A percentile compares a stretch with the other conserved stretches of the same genome.
Evolutionary conservation across 768 basidiomycete species (phyloP).

Genomic region (Lactarius quietus): DNA sequence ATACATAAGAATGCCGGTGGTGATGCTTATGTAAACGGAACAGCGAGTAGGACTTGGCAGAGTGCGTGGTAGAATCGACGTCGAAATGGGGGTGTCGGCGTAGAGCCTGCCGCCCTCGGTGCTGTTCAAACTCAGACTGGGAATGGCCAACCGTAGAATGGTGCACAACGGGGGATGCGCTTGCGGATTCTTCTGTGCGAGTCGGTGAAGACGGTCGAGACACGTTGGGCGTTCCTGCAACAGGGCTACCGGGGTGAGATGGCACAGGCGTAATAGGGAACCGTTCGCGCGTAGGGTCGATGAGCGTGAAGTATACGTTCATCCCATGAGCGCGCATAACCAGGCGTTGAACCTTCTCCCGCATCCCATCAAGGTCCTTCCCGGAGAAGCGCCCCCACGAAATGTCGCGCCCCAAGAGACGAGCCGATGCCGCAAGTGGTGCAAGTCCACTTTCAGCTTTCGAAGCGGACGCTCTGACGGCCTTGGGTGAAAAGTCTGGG

Average conservation of each 20-base stretch:
- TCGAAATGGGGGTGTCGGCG: constrained; percentile 22
- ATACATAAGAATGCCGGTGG: constrained; percentile 18
- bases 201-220: constrained; percentile 19
- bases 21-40: constrained; percentile 13
- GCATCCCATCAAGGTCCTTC: constrained; percentile 49
- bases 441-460: constrained; percentile 48
- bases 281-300: constrained; percentile 56
- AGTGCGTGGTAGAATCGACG: not conserved
- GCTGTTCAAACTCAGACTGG: constrained; percentile 8
- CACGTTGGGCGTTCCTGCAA: constrained; percentile 6
- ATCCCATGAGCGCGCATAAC: constrained; percentile 60
- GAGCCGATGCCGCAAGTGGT: constrained; percentile 48
- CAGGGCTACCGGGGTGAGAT: constrained; percentile 17
- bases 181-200: constrained; percentile 21
- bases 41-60: constrained; percentile 2
- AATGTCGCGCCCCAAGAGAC: constrained; percentile 56
- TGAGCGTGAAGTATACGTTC: constrained; percentile 55
- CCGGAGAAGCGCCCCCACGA: constrained; percentile 59
- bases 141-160: constrained; percentile 33
- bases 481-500: constrained; percentile 37
- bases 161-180: constrained; percentile 38
- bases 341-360: constrained; percentile 47
- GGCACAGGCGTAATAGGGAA: constrained; percentile 35
- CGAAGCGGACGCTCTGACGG: constrained; percentile 36
- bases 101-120: constrained; percentile 1